Evolutionary conservation across 805 yeast species (phyloP).

Genomic region (Lachancea mirantina): DNA sequence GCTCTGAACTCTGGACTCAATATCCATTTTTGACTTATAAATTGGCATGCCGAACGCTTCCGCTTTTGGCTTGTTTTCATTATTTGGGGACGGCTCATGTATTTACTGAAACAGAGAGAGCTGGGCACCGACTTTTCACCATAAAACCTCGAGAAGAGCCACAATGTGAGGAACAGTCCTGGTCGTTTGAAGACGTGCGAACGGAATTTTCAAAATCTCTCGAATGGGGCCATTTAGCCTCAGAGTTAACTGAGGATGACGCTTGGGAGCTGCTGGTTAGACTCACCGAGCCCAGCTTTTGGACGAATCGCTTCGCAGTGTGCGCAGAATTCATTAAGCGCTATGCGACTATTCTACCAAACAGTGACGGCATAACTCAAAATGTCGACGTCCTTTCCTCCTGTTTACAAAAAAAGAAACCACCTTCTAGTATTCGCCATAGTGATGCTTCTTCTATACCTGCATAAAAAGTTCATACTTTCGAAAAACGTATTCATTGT

Average conservation of each 20-base stretch:
- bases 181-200: neutral
- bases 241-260: neutral
- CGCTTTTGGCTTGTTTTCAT: conserved; percentile 1
- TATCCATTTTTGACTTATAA: conserved; percentile 2
- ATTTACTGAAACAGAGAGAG: too few species aligned
- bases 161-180: neutral
- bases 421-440: too few species aligned
- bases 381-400: too few species aligned
- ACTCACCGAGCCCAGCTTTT: neutral
- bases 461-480: too few species aligned
- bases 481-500: too few species aligned
- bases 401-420: too few species aligned
- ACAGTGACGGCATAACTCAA: neutral
- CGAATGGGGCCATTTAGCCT: conserved; percentile 1
- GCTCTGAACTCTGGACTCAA: too few species aligned
- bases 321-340: conserved; percentile 2
- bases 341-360: neutral
- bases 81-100: too few species aligned
- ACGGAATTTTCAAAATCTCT: neutral
- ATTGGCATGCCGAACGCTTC: conserved; percentile 2
- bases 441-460: too few species aligned
- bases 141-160: too few species aligned
- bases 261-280: neutral
- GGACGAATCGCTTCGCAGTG: neutral
- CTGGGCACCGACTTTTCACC: too few species aligned